Evolutionary conservation across 2,329 filamentous ascomycete species (phyloP).

Genomic region (Exserohilum turcica): DNA sequence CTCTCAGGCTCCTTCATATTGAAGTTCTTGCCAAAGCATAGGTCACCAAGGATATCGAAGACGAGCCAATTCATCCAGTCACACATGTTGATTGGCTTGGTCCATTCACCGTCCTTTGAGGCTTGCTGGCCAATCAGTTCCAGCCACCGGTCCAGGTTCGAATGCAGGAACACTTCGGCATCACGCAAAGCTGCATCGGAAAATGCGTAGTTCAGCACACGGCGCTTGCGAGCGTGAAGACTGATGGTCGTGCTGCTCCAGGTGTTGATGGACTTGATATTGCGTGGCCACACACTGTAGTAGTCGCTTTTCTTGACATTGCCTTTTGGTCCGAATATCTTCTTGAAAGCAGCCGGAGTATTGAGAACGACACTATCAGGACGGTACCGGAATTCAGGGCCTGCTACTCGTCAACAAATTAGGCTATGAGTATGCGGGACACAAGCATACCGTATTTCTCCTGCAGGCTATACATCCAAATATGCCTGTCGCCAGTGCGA

Average conservation of each 20-base stretch:
- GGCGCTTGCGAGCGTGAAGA: constrained; percentile 47
- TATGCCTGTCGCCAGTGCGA: constrained; percentile 71
- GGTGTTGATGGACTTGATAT: constrained; percentile 44
- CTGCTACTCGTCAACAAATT: background rate
- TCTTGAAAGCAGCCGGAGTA: constrained; percentile 57
- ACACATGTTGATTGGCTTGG: constrained; percentile 20
- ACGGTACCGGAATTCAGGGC: constrained; percentile 63
- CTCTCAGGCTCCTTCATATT: constrained; percentile 37
- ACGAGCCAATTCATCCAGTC: constrained; percentile 44
- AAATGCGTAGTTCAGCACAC: constrained; percentile 50
- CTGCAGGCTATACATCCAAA: constrained; percentile 73
- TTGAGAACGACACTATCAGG: constrained; percentile 79
- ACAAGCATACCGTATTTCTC: constrained; percentile 64
- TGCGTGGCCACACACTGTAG: constrained; percentile 50
- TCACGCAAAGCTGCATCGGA: constrained; percentile 47
- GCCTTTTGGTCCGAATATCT: constrained; percentile 52
- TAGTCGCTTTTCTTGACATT: constrained; percentile 54
- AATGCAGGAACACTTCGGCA: constrained; percentile 48
- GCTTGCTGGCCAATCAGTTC: constrained; percentile 21
- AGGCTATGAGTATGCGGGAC: background rate
- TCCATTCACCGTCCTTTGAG: constrained; percentile 19
- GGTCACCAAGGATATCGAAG: constrained; percentile 55
- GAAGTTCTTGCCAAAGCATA: constrained; percentile 48
- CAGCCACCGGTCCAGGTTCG: constrained; percentile 31
- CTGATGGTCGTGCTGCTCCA: constrained; percentile 38